Evolutionary conservation across 441 rosid species (phyloP).

Genomic region (Codiaeum variegatum): DNA sequence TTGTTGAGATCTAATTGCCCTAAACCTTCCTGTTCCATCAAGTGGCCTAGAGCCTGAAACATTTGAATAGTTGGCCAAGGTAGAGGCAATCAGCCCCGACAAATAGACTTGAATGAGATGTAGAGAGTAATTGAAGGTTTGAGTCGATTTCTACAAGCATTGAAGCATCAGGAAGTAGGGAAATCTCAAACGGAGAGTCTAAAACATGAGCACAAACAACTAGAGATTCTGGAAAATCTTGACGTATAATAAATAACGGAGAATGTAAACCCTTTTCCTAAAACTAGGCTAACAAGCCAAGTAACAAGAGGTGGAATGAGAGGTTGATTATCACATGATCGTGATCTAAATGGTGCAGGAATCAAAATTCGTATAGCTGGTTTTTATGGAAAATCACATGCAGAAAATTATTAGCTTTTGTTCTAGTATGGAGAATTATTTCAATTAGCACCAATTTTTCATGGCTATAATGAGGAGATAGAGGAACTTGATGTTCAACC

Average conservation of each 20-base stretch:
- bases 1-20: no score
- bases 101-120: neutral
- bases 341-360: neutral
- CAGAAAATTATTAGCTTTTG: neutral
- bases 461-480: no score
- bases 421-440: conserved; percentile 1
- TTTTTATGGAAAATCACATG: neutral
- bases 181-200: neutral
- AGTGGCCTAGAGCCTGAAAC: no score
- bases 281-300: neutral
- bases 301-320: neutral
- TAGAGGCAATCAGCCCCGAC: neutral
- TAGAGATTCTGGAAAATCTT: neutral
- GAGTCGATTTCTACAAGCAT: neutral
- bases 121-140: neutral
- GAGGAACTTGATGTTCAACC: no score
- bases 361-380: neutral
- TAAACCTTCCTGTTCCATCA: no score
- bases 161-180: neutral
- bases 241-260: neutral
- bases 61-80: neutral
- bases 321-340: neutral
- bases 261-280: neutral
- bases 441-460: neutral
- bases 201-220: neutral